phyloP scores from a whole-genome alignment of 768 basidiomycete species.

The Mycena epipterygia region DNA sequence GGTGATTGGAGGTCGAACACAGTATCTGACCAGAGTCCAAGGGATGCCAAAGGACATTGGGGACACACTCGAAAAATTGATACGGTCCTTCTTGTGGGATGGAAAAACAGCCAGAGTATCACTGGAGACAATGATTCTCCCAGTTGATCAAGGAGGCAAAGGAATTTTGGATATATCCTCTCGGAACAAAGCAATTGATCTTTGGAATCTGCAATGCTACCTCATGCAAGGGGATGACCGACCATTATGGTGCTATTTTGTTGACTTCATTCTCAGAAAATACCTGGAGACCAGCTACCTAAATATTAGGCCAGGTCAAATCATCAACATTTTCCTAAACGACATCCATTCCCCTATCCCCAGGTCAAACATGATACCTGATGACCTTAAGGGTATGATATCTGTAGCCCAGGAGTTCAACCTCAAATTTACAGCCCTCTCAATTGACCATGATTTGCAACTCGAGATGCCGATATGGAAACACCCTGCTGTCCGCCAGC shows the following conservation, averaged over 20 bases:
- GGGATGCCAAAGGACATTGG: neutral
- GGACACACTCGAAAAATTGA: no score
- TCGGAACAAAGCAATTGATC: slow-evolving; percentile 5
- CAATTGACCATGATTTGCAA: neutral
- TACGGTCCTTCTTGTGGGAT: no score
- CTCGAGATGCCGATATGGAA: slow-evolving; percentile 12
- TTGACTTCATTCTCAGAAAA: neutral
- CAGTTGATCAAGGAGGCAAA: slow-evolving; percentile 4
- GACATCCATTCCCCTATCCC: neutral
- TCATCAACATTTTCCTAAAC: neutral
- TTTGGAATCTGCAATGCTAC: slow-evolving; percentile 9
- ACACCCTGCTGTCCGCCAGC: neutral
- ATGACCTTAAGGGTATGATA: neutral
- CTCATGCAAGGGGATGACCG: neutral
- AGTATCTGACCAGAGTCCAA: neutral
- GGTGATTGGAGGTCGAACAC: neutral
- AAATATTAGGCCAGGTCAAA: neutral
- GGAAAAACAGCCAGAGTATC: slow-evolving; percentile 4
- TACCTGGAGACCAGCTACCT: slow-evolving; percentile 6
- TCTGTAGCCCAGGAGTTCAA: neutral
- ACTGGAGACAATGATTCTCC: neutral
- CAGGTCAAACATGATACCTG: neutral
- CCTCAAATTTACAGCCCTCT: slow-evolving; percentile 4
- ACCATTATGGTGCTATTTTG: slow-evolving; percentile 1
- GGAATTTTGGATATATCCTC: neutral